phyloP scores from a whole-genome alignment of 2,329 filamentous ascomycete species.

The Zalaria sp. region DNA sequence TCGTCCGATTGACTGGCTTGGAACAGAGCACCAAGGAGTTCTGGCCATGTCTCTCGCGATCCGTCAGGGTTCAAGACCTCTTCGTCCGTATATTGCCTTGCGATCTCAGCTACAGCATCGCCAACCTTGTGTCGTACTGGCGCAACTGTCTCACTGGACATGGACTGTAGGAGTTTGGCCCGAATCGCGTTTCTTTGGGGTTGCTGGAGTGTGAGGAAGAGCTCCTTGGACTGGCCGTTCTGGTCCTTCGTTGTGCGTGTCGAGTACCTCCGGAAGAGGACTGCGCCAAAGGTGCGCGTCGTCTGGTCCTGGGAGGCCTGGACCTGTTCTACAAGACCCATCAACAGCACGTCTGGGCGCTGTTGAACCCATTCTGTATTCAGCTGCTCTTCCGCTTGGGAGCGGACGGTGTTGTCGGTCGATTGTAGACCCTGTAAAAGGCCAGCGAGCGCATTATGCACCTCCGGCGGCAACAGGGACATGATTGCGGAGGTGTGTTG shows the following conservation, averaged over 20 bases:
- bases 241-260: slow-evolving; percentile 73
- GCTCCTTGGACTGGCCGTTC: slow-evolving; percentile 59
- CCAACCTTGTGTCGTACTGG: slow-evolving; percentile 87
- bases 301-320: slow-evolving; percentile 58
- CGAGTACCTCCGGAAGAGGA: slow-evolving; percentile 87
- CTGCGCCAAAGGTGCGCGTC: slow-evolving; percentile 82
- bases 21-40: slow-evolving; percentile 75
- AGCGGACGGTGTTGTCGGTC: slow-evolving; percentile 71
- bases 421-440: slow-evolving; percentile 81
- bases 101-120: slow-evolving; percentile 92
- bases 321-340: slow-evolving; percentile 89
- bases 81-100: slow-evolving; percentile 85
- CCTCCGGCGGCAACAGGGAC: slow-evolving; percentile 71
- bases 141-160: slow-evolving; percentile 58
- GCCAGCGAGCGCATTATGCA: slow-evolving; percentile 71
- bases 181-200: slow-evolving; percentile 68
- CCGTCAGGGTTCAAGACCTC: slow-evolving; percentile 15
- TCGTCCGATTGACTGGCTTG: slow-evolving; percentile 79
- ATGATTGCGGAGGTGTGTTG: slow-evolving; percentile 9
- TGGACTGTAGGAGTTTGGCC: slow-evolving; percentile 65
- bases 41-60: slow-evolving; percentile 58
- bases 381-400: slow-evolving; percentile 78
- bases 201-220: slow-evolving; percentile 66
- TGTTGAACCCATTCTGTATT: slow-evolving; percentile 77
- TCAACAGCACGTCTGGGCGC: slow-evolving; percentile 74